phyloP scores from a whole-genome alignment of 1,139 yeast species.

The Zygosaccharomyces sapae region DNA sequence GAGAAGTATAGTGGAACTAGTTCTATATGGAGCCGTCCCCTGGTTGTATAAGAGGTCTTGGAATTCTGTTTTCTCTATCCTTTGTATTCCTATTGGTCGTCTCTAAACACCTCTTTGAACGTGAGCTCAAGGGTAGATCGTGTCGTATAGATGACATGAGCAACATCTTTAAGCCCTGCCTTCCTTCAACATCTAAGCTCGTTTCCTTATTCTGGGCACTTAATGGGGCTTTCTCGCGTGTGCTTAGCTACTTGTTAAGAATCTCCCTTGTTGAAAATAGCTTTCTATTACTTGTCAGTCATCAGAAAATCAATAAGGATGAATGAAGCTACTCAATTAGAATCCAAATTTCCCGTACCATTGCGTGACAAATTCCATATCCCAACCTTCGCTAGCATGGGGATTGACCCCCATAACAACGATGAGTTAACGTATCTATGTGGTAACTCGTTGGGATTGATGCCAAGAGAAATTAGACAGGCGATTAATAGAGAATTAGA shows the following conservation, averaged over 20 bases:
- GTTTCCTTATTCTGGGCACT: no score
- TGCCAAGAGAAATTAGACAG: conserved; percentile 61
- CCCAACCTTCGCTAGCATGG: conserved; percentile 58
- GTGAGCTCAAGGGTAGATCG: no score
- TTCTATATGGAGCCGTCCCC: no score
- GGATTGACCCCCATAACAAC: conserved; percentile 33
- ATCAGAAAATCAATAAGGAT: conserved; percentile 1
- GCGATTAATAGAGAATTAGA: conserved; percentile 65
- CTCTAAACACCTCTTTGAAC: no score
- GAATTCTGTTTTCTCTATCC: no score
- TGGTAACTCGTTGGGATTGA: conserved; percentile 87
- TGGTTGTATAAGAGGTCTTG: no score
- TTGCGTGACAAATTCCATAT: conserved; percentile 46
- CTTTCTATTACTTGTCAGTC: neutral
- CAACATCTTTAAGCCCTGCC: no score
- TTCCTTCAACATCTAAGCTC: no score
- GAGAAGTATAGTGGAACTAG: no score
- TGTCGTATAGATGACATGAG: no score
- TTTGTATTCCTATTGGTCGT: no score
- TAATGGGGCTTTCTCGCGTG: no score
- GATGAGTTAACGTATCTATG: conserved; percentile 53
- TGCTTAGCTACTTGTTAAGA: neutral
- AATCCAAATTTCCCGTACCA: conserved; percentile 37
- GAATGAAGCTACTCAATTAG: conserved; percentile 18
- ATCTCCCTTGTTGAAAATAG: neutral